Conservation (phyloP, 768 basidiomycete species). For the Suillus bovinus region DNA sequence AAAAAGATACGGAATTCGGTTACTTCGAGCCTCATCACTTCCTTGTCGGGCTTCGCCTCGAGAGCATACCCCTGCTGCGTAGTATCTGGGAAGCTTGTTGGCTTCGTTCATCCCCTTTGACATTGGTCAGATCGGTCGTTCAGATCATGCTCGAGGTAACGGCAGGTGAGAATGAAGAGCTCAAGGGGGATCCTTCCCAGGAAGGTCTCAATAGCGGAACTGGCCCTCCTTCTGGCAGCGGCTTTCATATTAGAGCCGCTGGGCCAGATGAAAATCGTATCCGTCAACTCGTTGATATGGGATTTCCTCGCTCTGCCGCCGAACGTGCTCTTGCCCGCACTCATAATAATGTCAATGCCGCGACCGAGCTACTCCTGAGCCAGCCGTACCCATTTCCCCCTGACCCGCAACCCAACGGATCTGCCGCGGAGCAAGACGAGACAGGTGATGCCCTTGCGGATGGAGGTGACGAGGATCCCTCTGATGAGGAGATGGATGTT, state of each 20-base stretch:
- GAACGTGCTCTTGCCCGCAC: slow-evolving; percentile 82
- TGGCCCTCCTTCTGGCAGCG: slow-evolving; percentile 33
- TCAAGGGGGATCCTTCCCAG: slow-evolving; percentile 44
- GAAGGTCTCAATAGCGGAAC: slow-evolving; percentile 34
- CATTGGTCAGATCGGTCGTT: slow-evolving; percentile 73
- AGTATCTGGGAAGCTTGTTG: slow-evolving; percentile 83
- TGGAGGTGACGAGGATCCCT: slow-evolving; percentile 22
- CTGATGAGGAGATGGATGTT: slow-evolving; percentile 30
- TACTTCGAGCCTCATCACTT: slow-evolving; percentile 89
- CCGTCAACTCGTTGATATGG: slow-evolving; percentile 91
- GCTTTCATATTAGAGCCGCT: slow-evolving; percentile 34
- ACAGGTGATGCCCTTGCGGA: slow-evolving; percentile 32
- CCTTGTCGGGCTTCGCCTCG: slow-evolving; percentile 75
- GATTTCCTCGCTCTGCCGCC: slow-evolving; percentile 87
- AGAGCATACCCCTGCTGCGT: slow-evolving; percentile 64
- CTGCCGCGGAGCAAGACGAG: slow-evolving; percentile 20
- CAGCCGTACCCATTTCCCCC: slow-evolving; percentile 79
- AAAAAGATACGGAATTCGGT: slow-evolving; percentile 71
- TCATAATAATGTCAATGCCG: slow-evolving; percentile 85
- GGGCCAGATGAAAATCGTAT: slow-evolving; percentile 79
- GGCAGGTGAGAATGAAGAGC: slow-evolving; percentile 79
- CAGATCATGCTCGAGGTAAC: slow-evolving; percentile 79
- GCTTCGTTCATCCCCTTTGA: slow-evolving; percentile 74
- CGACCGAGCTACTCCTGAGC: slow-evolving; percentile 82
- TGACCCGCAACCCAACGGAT: slow-evolving; percentile 48